Base-by-base conservation (phyloP, 371 early-diverging fungal genomes). In the Mortierella sp. region DNA sequence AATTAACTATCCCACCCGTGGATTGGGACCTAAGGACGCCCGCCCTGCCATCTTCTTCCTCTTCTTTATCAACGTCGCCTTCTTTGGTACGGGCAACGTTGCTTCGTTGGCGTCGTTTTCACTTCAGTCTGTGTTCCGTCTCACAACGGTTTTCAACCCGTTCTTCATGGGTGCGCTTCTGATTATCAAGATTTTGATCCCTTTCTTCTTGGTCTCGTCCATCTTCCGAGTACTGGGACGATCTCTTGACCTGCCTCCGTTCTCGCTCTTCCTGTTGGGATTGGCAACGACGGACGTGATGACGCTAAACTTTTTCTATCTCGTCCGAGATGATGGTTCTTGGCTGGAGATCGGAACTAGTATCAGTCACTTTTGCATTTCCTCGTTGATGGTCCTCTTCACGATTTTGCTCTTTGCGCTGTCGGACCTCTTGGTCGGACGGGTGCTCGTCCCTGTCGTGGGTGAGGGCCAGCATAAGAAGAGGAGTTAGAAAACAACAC, bases 321-420 rank as follows among this genome's bases (percentile, higher is more conserved):
- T 95, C 55, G 97, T 98, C 6, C 80, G 90, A 21, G 97, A 97
- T 78, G 86, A 90, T 66, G 98, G 98, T 28, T 90, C 91, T 54
- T 97, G 98, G 98, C 83, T 98, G 28, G 98, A 97, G 75, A 97
- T 98, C 64, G 98, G 97, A n/a, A 95, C 95, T 34, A 92, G 93
- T 49, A 97, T 98, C 69, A 92, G 92, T 60, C 94, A 94, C 60
- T 94, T 93, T 70, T 91, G 91, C 64, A 94, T 94, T 64, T 88
- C 94, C 3, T 90, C 90, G 19, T 80, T 93, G 42, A 96, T 96
- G 83, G 89, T 91, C 60, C 84, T 93, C 48, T 93, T 94, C 64
- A 90, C 91, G 53, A 91, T 91, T 49, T 53, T 92, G 21, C 72
- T 93, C 32, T 93, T 92, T 72, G 78, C 83, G 21, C 81, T 91